Evolutionary conservation across 75 land plant species (phyloP).

Genomic region (Cupressus sempervirens): DNA sequence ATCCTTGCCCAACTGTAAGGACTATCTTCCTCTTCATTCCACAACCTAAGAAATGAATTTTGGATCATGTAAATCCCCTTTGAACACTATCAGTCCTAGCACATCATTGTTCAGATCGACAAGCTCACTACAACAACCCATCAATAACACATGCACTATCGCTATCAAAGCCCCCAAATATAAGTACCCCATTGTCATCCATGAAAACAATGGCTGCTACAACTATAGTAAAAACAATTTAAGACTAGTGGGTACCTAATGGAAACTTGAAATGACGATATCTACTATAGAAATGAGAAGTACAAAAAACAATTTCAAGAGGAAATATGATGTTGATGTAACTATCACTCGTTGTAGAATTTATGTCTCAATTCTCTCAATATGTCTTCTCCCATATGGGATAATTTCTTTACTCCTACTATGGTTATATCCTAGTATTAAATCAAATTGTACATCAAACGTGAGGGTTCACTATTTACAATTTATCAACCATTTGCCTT

Average conservation of each 20-base stretch:
- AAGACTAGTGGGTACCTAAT: neutral
- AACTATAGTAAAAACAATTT: neutral
- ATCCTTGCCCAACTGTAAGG: conserved; percentile 82
- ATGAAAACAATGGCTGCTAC: neutral
- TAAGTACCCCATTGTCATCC: neutral
- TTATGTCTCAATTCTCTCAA: conserved; percentile 1
- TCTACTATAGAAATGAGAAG: neutral
- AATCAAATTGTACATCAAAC: no score
- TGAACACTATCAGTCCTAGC: conserved; percentile 81
- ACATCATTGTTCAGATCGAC: conserved; percentile 79
- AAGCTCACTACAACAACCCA: conserved; percentile 1
- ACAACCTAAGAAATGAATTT: conserved; percentile 39
- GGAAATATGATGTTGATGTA: no score
- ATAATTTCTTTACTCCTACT: no score
- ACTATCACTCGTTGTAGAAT: neutral
- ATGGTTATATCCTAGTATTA: no score
- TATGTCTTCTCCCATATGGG: no score
- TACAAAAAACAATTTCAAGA: neutral
- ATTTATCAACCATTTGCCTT: no score
- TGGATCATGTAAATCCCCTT: conserved; percentile 74
- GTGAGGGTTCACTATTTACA: no score
- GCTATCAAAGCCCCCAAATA: neutral
- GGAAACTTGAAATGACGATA: neutral
- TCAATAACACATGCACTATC: neutral
- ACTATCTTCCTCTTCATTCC: conserved; percentile 74